Evolutionary conservation across 768 basidiomycete species (phyloP).

Genomic region (Termitomyces sp.): DNA sequence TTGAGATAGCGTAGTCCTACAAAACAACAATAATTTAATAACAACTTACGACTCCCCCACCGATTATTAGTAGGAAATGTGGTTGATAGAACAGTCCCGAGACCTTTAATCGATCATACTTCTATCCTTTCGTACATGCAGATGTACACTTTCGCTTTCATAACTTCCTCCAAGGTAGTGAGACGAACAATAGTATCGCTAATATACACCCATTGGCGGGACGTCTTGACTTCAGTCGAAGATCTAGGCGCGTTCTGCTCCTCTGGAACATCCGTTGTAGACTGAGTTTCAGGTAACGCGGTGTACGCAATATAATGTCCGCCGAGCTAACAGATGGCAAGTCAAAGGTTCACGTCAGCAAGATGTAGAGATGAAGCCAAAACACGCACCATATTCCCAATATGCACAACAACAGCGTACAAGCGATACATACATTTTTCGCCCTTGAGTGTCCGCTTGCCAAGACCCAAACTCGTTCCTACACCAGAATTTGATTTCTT

Average conservation of each 20-base stretch:
- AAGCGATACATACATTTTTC: constrained; percentile 58
- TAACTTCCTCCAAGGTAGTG: constrained; percentile 79
- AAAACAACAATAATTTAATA: neutral
- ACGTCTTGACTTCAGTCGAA: constrained; percentile 13
- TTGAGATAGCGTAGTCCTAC: neutral
- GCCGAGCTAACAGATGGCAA: constrained; percentile 48
- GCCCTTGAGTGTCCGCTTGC: constrained; percentile 5
- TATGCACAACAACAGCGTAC: constrained; percentile 82
- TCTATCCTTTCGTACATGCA: constrained; percentile 85
- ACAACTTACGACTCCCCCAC: neutral
- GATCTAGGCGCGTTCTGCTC: neutral
- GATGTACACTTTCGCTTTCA: constrained; percentile 88
- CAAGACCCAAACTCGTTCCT: constrained; percentile 1
- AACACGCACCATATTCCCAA: constrained; percentile 74
- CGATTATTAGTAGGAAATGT: neutral
- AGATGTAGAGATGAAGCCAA: neutral
- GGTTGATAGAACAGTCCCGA: neutral
- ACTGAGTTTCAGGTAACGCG: constrained; percentile 47
- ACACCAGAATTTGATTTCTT: constrained; percentile 19
- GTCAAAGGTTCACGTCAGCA: constrained; percentile 7
- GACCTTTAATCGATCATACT: constrained; percentile 1
- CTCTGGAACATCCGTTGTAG: constrained; percentile 6
- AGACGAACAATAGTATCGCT: constrained; percentile 85
- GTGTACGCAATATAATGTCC: constrained; percentile 89
- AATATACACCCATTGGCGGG: constrained; percentile 84